Base-by-base conservation (phyloP, 2,329 filamentous ascomycete species). In the Ophiobolus disseminans region DNA sequence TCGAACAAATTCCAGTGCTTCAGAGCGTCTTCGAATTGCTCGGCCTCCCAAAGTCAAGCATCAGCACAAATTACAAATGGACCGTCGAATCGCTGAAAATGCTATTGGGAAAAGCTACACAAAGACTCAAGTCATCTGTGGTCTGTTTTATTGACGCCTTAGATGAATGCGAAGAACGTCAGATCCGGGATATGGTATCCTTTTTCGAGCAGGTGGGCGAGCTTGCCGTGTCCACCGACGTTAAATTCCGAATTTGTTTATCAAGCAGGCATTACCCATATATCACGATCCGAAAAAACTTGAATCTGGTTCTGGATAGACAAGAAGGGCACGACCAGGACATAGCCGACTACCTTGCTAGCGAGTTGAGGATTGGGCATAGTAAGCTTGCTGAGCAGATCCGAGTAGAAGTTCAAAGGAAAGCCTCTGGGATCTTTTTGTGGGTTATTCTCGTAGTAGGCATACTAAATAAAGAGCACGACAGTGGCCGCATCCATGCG, bases 81-180 rank as follows among this genome's bases (percentile, higher is more conserved):
- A 40, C 16, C 22, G 22, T 45, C 20, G 40, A 45, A 41, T 45
- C 35, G 28, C 52, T 56, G 7, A 43, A 45, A 28, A 37, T 39
- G 7, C 48, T 61, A 13, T 40, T 65, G 8, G 42, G 40, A 13
- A 34, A 48, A 16, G 43, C 50, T n/a, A 35, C 49, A 9, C 32
- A 22, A 23, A 37, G 9, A 6, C 47, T 59, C 11, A 28, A 40
- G 21, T 49, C 41, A 21, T 42, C 50, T 25, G 47, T 65, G 14
- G 41, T 58, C 10, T 50, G 54, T 23, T 62, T 69, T 21, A 57
- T 71, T 0, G 77, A 80, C 45, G 79, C 78, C 0, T 63, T 81
- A 2, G 78, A 82, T 31, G 79, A 81, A 53, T 80, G 77, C 50
- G 65, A 76, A 5, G 73, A 78, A 40, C 43, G 58, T 1, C 64